phyloP scores from a whole-genome alignment of 148 eudicot species.

The Talinum fruticosum region DNA sequence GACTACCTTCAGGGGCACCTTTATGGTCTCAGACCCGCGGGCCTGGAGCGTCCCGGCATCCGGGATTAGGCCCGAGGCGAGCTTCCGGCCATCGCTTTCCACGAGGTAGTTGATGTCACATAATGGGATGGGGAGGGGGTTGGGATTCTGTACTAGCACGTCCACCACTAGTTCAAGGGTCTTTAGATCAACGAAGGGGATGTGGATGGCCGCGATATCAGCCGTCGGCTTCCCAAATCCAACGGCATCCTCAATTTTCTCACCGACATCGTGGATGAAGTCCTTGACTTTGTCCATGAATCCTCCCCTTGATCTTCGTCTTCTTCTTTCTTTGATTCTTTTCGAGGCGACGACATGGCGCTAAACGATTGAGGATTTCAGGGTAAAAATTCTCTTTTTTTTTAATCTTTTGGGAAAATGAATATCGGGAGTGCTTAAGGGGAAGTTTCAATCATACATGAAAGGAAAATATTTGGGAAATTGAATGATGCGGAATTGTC shows the following conservation, averaged over 20 bases:
- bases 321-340: constrained; percentile 8
- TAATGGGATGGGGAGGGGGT: constrained; percentile 36
- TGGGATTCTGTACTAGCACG: constrained; percentile 28
- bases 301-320: constrained; percentile 21
- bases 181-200: constrained; percentile 29
- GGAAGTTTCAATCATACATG: background rate
- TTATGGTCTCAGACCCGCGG: constrained; percentile 35
- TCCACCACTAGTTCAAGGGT: constrained; percentile 28
- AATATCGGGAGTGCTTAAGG: background rate
- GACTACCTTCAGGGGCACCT: constrained; percentile 29
- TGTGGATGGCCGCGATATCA: constrained; percentile 24
- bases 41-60: constrained; percentile 35
- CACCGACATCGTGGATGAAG: constrained; percentile 34
- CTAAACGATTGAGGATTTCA: background rate
- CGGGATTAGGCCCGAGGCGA: constrained; percentile 31
- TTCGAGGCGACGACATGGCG: constrained; percentile 14
- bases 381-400: background rate
- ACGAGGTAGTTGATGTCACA: constrained; percentile 33
- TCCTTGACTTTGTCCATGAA: constrained; percentile 35
- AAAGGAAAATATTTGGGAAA: background rate
- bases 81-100: constrained; percentile 36
- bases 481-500: background rate
- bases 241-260: constrained; percentile 29
- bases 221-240: constrained; percentile 38
- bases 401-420: background rate